phyloP scores from a whole-genome alignment of 2,329 filamentous ascomycete species.

The Cadophora malorum region DNA sequence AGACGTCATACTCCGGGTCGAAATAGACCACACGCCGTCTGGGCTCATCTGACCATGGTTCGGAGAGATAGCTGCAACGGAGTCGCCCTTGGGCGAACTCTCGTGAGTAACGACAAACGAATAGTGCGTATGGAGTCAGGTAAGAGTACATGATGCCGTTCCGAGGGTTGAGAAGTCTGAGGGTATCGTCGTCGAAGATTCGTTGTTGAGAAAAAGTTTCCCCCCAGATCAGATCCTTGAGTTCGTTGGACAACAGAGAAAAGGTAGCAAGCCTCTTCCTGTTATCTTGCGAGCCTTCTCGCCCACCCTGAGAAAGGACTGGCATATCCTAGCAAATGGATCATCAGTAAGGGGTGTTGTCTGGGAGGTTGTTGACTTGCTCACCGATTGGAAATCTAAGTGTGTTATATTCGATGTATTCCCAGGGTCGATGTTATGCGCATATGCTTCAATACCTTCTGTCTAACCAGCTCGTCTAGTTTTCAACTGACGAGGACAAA shows the following conservation, averaged over 20 bases:
- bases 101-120: slow-evolving; percentile 2
- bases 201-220: slow-evolving; percentile 17
- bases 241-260: background rate
- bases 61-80: background rate
- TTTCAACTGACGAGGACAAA: too few species aligned
- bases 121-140: slow-evolving; percentile 3
- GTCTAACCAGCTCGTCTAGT: too few species aligned
- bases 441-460: too few species aligned
- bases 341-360: too few species aligned
- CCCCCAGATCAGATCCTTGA: slow-evolving; percentile 8
- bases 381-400: too few species aligned
- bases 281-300: background rate
- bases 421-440: too few species aligned
- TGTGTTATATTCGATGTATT: too few species aligned
- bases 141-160: slow-evolving; percentile 9
- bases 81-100: background rate
- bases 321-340: too few species aligned
- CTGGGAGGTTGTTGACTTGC: too few species aligned
- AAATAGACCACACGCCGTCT: background rate
- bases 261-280: background rate
- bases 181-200: slow-evolving; percentile 19
- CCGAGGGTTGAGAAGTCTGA: slow-evolving; percentile 12
- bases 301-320: background rate
- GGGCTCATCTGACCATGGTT: background rate
- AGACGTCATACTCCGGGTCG: background rate